Evolutionary conservation across 1,284 basidiomycete species (phyloP), one percentile per base, ranked within the genome.

Genomic region (Laetiporus sulphureus): DNA sequence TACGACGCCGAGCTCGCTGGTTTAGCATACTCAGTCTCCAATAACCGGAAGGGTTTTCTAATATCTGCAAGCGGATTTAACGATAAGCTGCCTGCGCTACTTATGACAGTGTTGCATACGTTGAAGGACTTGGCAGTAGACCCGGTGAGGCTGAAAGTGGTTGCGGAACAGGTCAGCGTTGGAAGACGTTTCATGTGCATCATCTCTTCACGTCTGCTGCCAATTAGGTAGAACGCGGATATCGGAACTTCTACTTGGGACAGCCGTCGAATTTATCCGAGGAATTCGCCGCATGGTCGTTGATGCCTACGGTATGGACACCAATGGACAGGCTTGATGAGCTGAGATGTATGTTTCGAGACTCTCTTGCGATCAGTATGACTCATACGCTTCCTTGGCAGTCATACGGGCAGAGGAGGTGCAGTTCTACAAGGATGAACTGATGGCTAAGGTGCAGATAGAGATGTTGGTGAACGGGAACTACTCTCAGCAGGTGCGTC

Each of bases 1-100:
- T 85, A 86, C 57, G 79, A 79, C 52, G 81, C 82, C 7, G 69
- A 73, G 41, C 65, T 84, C n/a, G 82, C 82, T 5, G 80, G 79
- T 3, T 62, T 83, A 42, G 62, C 62, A 24, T 83, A 78, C 63
- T 63, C 60, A 41, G 58, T 83, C 32, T 32, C 64, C 64, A 49
- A 69, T 65, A 44, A 64, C 62, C 44, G 67, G 60, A 37, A 71
- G 68, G 53, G 70, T 60, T 24, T 67, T 76, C 41, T 57, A 58
- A 30, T 60, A 72, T 62, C 65, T 11, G 64, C 79, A 8, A 65
- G 68, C 24, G 82, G 83, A 1, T 86, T 83, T 64, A 78, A 75
- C 52, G 79, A 85, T 63, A 84, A 83, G 63, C 66, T 85, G 0
- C 58, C 69, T 1, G 66, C 75, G 0, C 52, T 85, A 13, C 64